A percentile compares a stretch with the other conserved stretches of the same genome.
These are phyloP conservation scores for Fagopyrum homotropicum DNA, from an alignment of 148 eudicot genomes.

Conservation along the genomic window DNA sequence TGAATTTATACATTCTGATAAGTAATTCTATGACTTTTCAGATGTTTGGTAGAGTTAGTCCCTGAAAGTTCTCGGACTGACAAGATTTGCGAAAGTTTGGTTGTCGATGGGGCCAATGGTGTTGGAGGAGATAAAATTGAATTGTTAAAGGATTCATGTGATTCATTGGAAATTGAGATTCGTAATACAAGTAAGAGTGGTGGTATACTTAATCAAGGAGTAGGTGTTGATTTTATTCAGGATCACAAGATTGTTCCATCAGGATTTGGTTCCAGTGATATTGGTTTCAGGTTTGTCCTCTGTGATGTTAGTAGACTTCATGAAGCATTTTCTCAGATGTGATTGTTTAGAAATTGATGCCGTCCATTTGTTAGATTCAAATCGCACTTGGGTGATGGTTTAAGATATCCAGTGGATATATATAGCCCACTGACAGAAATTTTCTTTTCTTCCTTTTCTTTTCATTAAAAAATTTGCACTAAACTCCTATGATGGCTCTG, in stretches of 20 bases:
- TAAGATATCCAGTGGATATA: background rate
- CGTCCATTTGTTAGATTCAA: background rate
- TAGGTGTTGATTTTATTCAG: constrained; percentile 95
- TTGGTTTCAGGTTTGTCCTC: constrained; percentile 56
- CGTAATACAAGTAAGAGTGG: constrained; percentile 59
- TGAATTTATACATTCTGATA: constrained; percentile 2
- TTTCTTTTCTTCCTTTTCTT: background rate
- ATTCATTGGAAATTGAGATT: constrained; percentile 47
- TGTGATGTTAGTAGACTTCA: background rate
- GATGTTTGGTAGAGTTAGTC: constrained; percentile 71
- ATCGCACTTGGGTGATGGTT: background rate
- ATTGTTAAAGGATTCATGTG: constrained; percentile 41
- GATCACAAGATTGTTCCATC: constrained; percentile 72
- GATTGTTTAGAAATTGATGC: background rate
- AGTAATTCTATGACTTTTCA: constrained; percentile 19
- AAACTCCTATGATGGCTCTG: constrained; percentile 35
- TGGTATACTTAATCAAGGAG: constrained; percentile 76
- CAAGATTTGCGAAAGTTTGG: constrained; percentile 34
- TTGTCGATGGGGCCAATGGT: constrained; percentile 93
- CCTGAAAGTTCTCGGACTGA: constrained; percentile 28
- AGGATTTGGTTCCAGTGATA: constrained; percentile 63
- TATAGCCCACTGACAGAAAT: no score
- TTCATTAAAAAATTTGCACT: background rate
- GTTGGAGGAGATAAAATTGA: constrained; percentile 91
- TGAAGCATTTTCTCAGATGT: background rate